Conservation (phyloP, 176 grass and related monocot genomes). For the Poa pratensis region DNA sequence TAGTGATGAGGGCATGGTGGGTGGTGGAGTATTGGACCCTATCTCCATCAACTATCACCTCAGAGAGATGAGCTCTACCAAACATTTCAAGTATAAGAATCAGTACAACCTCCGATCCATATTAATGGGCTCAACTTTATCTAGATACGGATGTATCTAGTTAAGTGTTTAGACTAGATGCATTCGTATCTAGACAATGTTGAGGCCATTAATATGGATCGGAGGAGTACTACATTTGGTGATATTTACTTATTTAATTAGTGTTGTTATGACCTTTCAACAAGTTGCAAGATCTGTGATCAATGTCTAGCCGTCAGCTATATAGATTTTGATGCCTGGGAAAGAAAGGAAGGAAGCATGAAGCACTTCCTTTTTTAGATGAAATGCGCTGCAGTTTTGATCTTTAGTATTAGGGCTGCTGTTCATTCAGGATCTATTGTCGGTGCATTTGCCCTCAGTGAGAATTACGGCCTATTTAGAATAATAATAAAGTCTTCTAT, state of each 20-base stretch:
- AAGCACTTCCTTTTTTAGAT: not conserved
- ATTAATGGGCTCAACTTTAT: no score
- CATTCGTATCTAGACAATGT: no score
- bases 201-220: no score
- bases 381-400: not conserved
- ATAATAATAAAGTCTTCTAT: no score
- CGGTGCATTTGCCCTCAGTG: not conserved
- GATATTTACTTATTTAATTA: not conserved
- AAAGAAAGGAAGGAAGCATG: not conserved
- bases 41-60: conserved; percentile 16
- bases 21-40: not conserved
- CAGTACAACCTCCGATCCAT: no score
- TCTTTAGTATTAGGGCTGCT: not conserved
- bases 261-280: not conserved
- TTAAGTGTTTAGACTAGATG: no score
- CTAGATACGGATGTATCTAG: no score
- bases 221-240: not conserved
- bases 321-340: not conserved
- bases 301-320: not conserved
- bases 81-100: conserved; percentile 19
- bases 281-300: conserved; percentile 1
- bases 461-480: no score
- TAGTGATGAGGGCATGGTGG: not conserved
- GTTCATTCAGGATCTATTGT: not conserved
- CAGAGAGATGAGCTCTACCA: conserved; percentile 19